Base-by-base conservation (phyloP, 257 asterid genomes). In the Apocynum venetum region DNA sequence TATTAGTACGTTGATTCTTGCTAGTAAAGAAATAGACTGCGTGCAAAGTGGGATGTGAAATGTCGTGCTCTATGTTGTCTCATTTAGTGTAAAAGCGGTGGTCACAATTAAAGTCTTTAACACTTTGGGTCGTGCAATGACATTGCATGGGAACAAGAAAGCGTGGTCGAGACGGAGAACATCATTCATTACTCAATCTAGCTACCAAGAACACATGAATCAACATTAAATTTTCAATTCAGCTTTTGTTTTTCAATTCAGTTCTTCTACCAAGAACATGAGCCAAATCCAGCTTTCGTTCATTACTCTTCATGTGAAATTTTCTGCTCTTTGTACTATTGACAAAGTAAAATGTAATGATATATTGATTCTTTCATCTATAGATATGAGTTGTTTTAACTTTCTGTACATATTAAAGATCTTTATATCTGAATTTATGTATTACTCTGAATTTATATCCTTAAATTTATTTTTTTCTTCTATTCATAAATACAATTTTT, bases 151-250 rank as follows among this genome's bases (percentile, higher is more conserved):
- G 78, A 89, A 79, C 74, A 82, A 83, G 90, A 86, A 66, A 89
- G 61, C 96, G 97, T 89, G 95, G 94, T 92, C 93, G 86, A 86
- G 78, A 92, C 93, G 96, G 85, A 81, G 89, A 85, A 89, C 76
- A 69, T 55, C 76, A 71, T 49, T 72, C 84, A 84, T 82, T 68
- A 68, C 64, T 68, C 72, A 82, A 82, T 25, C 31, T 25, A 25
- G 31, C 31, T 25, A 25, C 67, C 83, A 52, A 72, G 53, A 79
- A 47, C 52, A 73, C 31, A 25, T 73, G n/a, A 48, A 11, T 8
- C 19, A 59, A 43, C 35, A 38, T 69, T 40, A 14, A 41, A 13
- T 69, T 40, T 47, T 71, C 43, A 6, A 46, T 56, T 14, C 2
- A 0, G 2, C n/a, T 19, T 15, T 49, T 35, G 6, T 1, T 31